phyloP scores from a whole-genome alignment of 2,329 filamentous ascomycete genomes.

The Aspergillus sp. region DNA sequence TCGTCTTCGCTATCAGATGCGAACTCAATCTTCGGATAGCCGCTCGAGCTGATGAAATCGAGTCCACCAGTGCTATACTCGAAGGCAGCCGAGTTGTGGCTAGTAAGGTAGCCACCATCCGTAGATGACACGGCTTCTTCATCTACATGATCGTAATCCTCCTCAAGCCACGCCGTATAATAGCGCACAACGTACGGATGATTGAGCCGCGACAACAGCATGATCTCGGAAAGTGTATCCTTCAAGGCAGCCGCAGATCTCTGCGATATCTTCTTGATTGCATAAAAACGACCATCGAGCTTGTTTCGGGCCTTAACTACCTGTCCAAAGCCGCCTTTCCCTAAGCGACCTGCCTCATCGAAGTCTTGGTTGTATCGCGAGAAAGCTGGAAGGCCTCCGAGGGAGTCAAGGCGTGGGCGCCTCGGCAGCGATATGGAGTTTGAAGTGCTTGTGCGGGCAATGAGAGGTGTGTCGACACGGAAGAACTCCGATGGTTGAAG shows the following conservation, averaged over 20 bases:
- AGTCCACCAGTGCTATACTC: slow-evolving; percentile 74
- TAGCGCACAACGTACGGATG: slow-evolving; percentile 88
- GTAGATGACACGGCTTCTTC: slow-evolving; percentile 47
- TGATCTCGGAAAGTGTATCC: slow-evolving; percentile 76
- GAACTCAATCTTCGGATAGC: slow-evolving; percentile 75
- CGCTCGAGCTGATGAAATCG: slow-evolving; percentile 89
- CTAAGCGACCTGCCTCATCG: slow-evolving; percentile 81
- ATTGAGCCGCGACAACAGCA: slow-evolving; percentile 85
- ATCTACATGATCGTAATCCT: slow-evolving; percentile 47
- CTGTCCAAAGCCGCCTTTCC: slow-evolving; percentile 93
- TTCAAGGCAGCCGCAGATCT: slow-evolving; percentile 64
- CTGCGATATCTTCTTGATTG: slow-evolving; percentile 93
- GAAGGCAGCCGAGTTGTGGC: slow-evolving; percentile 44
- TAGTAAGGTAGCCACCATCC: slow-evolving; percentile 53
- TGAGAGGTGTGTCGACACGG: slow-evolving; percentile 39
- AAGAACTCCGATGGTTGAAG: slow-evolving; percentile 56
- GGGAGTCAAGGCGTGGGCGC: slow-evolving; percentile 63
- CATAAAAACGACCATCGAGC: slow-evolving; percentile 88
- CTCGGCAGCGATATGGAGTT: slow-evolving; percentile 45
- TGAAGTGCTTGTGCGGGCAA: slow-evolving; percentile 41
- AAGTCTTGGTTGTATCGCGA: slow-evolving; percentile 89
- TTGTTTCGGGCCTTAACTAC: slow-evolving; percentile 95
- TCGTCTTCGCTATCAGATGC: slow-evolving; percentile 56
- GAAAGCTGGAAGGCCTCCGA: slow-evolving; percentile 51
- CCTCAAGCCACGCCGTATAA: slow-evolving; percentile 92